Evolutionary conservation across 2,329 filamentous ascomycete genomes (phyloP).

Genomic region (Phaeosphaeria sp.): DNA sequence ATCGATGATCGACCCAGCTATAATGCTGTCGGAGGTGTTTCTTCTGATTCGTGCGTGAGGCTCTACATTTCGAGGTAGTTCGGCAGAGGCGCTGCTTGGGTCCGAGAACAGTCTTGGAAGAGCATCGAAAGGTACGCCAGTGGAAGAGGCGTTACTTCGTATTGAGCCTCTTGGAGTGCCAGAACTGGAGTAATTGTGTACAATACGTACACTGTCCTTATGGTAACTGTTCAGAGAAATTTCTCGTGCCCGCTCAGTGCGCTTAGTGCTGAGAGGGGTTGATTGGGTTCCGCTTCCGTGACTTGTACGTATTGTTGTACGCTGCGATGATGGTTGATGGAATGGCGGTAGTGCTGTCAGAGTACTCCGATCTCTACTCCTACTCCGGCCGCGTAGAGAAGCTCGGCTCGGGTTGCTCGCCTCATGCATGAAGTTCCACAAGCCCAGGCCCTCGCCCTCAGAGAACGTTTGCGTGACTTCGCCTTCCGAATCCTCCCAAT

Average conservation of each 20-base stretch:
- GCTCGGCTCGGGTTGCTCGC: neutral
- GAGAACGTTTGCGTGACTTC: conserved; percentile 21
- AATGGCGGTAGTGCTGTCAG: conserved; percentile 24
- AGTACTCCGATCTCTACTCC: conserved; percentile 16
- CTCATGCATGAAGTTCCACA: conserved; percentile 11
- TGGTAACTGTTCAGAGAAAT: conserved; percentile 32
- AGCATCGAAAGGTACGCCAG: conserved; percentile 7
- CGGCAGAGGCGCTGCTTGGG: neutral
- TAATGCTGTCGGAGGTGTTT: conserved; percentile 32
- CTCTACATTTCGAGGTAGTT: neutral
- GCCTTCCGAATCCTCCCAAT: conserved; percentile 31
- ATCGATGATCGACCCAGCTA: conserved; percentile 38
- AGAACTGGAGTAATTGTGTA: conserved; percentile 27
- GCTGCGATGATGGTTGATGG: conserved; percentile 12
- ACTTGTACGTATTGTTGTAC: conserved; percentile 9
- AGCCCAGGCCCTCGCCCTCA: conserved; percentile 2
- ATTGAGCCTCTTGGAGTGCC: conserved; percentile 27
- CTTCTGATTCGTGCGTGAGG: conserved; percentile 19
- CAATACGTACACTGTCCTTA: conserved; percentile 26
- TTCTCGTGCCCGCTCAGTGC: conserved; percentile 25
- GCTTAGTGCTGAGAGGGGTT: conserved; percentile 1
- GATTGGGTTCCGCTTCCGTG: conserved; percentile 1
- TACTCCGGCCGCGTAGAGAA: conserved; percentile 14
- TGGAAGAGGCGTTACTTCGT: conserved; percentile 14
- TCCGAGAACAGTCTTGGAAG: conserved; percentile 10